These are phyloP conservation scores for Coemansia sp. DNA, from an alignment of 192 early-diverging fungal genomes.

Conservation along the genomic window DNA sequence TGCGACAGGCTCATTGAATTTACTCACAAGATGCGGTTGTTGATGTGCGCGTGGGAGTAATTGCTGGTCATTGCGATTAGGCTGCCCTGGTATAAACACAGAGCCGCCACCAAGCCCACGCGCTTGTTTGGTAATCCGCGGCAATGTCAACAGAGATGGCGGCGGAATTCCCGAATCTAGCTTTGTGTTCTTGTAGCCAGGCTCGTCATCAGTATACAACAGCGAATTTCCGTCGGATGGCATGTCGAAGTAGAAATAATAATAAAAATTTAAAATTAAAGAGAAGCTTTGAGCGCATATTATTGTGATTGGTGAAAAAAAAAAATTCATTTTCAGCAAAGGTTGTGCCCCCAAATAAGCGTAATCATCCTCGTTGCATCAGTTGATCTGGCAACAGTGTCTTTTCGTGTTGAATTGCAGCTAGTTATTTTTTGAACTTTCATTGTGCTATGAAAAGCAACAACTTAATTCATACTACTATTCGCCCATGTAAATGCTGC, in stretches of 20 bases:
- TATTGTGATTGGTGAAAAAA: no score
- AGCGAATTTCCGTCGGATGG: slow-evolving; percentile 16
- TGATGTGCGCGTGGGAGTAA: slow-evolving; percentile 9
- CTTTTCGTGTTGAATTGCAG: no score
- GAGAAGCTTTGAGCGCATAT: no score
- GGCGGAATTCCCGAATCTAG: slow-evolving; percentile 28
- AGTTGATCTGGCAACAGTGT: no score
- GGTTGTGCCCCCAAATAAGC: no score
- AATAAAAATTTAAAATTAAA: no score
- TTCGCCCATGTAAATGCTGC: not conserved
- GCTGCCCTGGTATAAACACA: not conserved
- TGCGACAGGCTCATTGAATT: not conserved
- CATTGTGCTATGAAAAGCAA: no score
- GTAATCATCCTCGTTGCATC: no score
- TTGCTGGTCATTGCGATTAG: not conserved
- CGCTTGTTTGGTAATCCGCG: not conserved
- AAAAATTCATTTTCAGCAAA: no score
- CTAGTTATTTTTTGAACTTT: no score
- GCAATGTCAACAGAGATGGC: slow-evolving; percentile 28
- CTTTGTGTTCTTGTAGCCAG: slow-evolving; percentile 26
- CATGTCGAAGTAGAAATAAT: not conserved
- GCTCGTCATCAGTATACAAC: slow-evolving; percentile 42
- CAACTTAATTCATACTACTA: no score
- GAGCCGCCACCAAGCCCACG: not conserved
- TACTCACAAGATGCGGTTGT: not conserved